Evolutionary conservation across 768 basidiomycete species (phyloP), one percentile per base, ranked within the genome.

Genomic region (Collybia sp.): DNA sequence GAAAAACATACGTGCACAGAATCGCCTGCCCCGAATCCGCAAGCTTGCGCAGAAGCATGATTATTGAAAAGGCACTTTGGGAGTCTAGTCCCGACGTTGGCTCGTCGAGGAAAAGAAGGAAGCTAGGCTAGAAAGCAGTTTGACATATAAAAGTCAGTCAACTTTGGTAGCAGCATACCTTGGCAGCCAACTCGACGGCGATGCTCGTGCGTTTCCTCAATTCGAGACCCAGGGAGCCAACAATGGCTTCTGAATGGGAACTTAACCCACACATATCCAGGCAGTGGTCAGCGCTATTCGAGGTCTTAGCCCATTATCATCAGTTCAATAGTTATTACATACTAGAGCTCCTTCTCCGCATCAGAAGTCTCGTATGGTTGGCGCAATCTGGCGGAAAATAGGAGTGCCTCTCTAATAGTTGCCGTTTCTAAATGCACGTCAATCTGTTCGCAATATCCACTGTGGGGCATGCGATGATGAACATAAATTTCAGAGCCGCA

Each of bases 21-120:
- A 25, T 25, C 25, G 25, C 25, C 25, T 78, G 30, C 93, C 60
- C 0, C 79, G 82, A 16, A 69, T 61, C 0, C 86, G 71, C 49
- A 85, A 81, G n/a, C 42, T 80, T 75, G 9, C 83, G 74, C 34
- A 93, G 67, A 68, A 93, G 88, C 1, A 73, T 64, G 45, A 90
- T 67, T 48, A 93, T 89, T 11, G 82, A 83, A 87, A 88, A 89
- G 1, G 90, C 89, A 44, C 83, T 86, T 63, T 91, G 88, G 0
- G 88, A 90, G 61, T 92, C 89, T 12, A 93, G 70, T 20, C 91
- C 90, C 33, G 88, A 84, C 2, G 93, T 94, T 0, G 93, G 93
- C 59, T 94, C 91, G 55, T 93, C 92, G 39, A 93, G 66, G 70
- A 94, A 93, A 20, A 94, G 72, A 0, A 95, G 69, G 0, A 93